Evolutionary conservation across 2,329 filamentous ascomycete genomes (phyloP).

Genomic region (Ascochyta lentis): DNA sequence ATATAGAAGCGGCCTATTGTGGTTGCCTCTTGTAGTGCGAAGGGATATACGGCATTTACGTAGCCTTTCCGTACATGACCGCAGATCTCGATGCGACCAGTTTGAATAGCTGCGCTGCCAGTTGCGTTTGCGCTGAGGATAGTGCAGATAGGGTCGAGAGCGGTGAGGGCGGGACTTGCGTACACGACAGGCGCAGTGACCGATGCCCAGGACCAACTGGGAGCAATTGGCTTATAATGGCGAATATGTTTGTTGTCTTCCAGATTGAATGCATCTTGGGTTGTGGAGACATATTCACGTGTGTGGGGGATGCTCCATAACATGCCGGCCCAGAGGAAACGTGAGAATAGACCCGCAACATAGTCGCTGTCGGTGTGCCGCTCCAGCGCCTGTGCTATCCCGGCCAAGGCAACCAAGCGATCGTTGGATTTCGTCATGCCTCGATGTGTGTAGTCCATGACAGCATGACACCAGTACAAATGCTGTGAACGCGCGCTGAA

Average conservation of each 20-base stretch:
- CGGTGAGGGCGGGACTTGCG: neutral
- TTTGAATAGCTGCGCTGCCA: too few relatives aligned
- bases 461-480: neutral
- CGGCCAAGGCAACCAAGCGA: conserved; percentile 1
- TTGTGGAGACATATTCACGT: too few relatives aligned
- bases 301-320: too few relatives aligned
- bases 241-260: neutral
- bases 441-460: conserved; percentile 4
- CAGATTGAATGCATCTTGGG: too few relatives aligned
- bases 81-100: too few relatives aligned
- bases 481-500: neutral
- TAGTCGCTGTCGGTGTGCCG: neutral
- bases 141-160: neutral
- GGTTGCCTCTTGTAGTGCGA: too few relatives aligned
- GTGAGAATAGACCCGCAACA: too few relatives aligned
- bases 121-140: too few relatives aligned
- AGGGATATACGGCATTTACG: too few relatives aligned
- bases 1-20: too few relatives aligned
- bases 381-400: neutral
- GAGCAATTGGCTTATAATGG: neutral
- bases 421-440: neutral
- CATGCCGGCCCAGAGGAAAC: too few relatives aligned
- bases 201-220: conserved; percentile 8
- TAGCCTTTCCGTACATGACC: too few relatives aligned
- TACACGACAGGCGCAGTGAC: conserved; percentile 2